Percentiles rank a stretch among this genome's conserved stretches.
Conservation (phyloP, 805 yeast species). For the Pichia occidentalis region DNA sequence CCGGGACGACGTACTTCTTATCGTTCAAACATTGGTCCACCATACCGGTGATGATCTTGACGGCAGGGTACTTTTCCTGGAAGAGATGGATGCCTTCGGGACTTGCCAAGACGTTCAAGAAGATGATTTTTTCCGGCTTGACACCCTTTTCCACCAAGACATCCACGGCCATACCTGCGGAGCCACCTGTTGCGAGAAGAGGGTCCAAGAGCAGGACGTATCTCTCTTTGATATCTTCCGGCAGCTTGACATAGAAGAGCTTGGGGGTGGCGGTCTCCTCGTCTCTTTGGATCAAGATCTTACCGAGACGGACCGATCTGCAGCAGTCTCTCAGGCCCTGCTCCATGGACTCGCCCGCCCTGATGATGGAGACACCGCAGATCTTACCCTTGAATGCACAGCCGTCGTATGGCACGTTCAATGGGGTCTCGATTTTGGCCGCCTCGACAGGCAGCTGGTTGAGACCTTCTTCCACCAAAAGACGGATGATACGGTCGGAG, state of each 20-base stretch:
- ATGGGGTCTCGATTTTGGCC: conserved; percentile 63
- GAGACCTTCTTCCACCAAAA: conserved; percentile 91
- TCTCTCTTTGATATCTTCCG: conserved; percentile 82
- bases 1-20: conserved; percentile 81
- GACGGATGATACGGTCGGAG: conserved; percentile 88
- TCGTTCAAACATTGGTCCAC: conserved; percentile 84
- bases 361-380: conserved; percentile 95
- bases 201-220: conserved; percentile 92
- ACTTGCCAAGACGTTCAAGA: conserved; percentile 84
- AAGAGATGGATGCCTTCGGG: conserved; percentile 89
- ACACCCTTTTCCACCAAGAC: conserved; percentile 85
- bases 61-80: conserved; percentile 70
- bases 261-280: conserved; percentile 96
- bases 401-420: conserved; percentile 67
- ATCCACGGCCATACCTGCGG: conserved; percentile 95
- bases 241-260: conserved; percentile 87
- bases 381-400: conserved; percentile 82
- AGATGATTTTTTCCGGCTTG: conserved; percentile 76
- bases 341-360: conserved; percentile 99
- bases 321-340: conserved; percentile 97
- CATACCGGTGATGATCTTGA: conserved; percentile 90
- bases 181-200: conserved; percentile 98
- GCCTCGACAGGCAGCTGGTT: conserved; percentile 88
- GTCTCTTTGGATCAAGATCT: conserved; percentile 93
- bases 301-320: conserved; percentile 92